Evolutionary conservation across 176 grass and related monocot species (phyloP).

Genomic region (Lolium multiflorum): DNA sequence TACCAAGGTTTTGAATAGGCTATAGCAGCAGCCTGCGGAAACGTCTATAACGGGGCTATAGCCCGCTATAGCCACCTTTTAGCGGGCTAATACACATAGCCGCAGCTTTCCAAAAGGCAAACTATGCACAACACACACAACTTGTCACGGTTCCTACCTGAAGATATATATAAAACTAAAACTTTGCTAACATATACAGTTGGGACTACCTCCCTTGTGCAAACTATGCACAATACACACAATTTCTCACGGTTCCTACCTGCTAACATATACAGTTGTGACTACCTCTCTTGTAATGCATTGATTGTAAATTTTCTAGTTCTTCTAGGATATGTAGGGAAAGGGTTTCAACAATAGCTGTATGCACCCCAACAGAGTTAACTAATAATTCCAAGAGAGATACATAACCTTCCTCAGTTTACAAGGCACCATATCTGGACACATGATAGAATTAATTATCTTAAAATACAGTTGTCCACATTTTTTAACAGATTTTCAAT

Average conservation of each 20-base stretch:
- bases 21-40: too few relatives aligned
- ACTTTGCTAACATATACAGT: background rate
- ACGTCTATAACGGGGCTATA: too few relatives aligned
- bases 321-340: background rate
- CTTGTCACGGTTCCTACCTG: background rate
- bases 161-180: background rate
- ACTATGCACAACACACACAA: background rate
- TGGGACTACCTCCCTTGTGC: background rate
- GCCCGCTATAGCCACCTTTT: too few relatives aligned
- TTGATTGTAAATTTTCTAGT: background rate
- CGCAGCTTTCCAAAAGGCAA: too few relatives aligned
- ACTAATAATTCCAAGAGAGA: background rate
- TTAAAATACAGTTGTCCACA: background rate
- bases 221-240: background rate
- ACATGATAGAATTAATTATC: conserved; percentile 9
- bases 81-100: too few relatives aligned
- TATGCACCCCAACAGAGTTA: background rate
- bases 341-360: background rate
- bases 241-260: background rate
- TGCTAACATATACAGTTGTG: background rate
- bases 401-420: background rate
- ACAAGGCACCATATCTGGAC: background rate
- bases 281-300: background rate
- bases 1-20: background rate
- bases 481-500: background rate